Percentiles rank a stretch among this genome's conserved stretches.
Evolutionary conservation across 768 basidiomycete species (phyloP).

Genomic region (Podaxis sp.): DNA sequence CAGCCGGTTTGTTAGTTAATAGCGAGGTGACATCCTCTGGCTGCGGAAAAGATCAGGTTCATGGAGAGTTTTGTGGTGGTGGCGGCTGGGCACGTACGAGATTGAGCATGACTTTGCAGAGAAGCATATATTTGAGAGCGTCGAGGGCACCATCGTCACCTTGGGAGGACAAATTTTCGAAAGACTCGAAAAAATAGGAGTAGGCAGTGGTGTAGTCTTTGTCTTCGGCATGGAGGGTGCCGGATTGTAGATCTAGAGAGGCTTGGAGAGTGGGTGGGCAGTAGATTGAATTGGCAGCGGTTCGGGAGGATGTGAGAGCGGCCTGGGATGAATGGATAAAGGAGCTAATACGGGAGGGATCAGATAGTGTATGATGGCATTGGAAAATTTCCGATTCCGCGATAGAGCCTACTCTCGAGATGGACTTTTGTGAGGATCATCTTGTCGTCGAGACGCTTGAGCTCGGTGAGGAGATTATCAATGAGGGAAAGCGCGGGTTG

Average conservation of each 20-base stretch:
- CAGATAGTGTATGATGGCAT: slow-evolving; percentile 70
- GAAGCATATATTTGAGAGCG: slow-evolving; percentile 95
- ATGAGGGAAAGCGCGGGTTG: slow-evolving; percentile 78
- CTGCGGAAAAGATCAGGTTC: slow-evolving; percentile 20
- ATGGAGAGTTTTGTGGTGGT: neutral
- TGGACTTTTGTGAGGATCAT: slow-evolving; percentile 97
- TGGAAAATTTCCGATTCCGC: slow-evolving; percentile 82
- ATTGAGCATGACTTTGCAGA: slow-evolving; percentile 98
- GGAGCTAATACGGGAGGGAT: neutral
- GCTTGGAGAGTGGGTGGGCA: slow-evolving; percentile 51
- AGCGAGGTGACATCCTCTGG: slow-evolving; percentile 92
- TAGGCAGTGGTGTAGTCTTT: slow-evolving; percentile 97
- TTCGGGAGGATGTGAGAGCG: slow-evolving; percentile 83
- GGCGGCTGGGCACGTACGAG: slow-evolving; percentile 49
- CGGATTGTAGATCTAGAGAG: slow-evolving; percentile 48
- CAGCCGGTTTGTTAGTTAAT: slow-evolving; percentile 79
- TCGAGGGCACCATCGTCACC: slow-evolving; percentile 74
- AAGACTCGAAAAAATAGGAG: slow-evolving; percentile 96
- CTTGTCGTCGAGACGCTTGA: slow-evolving; percentile 94
- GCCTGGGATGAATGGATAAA: slow-evolving; percentile 45
- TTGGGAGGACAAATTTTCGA: slow-evolving; percentile 80
- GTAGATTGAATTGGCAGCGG: slow-evolving; percentile 94
- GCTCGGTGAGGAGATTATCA: slow-evolving; percentile 83
- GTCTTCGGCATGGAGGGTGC: slow-evolving; percentile 92
- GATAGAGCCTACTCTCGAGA: slow-evolving; percentile 87